A percentile compares a stretch with the other conserved stretches of the same genome.
Evolutionary conservation across 164 flowering plant species (phyloP).

Genomic region (Saururus chinensis): DNA sequence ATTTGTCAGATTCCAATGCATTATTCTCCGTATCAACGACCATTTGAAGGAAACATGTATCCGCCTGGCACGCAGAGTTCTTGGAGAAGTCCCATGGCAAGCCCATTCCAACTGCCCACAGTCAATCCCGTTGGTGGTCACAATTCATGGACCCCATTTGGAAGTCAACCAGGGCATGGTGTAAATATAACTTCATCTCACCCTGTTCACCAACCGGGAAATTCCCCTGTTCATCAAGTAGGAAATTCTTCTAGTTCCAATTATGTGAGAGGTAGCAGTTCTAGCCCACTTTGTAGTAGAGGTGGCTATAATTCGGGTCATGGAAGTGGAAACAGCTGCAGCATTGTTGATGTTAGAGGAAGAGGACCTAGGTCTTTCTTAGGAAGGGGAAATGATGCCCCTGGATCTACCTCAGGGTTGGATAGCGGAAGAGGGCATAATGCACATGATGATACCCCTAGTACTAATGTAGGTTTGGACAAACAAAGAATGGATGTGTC

Average conservation of each 20-base stretch:
- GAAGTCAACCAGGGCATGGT: conserved; percentile 1
- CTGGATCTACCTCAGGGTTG: background rate
- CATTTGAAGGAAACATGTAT: conserved; percentile 8
- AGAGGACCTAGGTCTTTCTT: background rate
- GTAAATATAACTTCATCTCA: background rate
- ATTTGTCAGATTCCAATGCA: conserved; percentile 15
- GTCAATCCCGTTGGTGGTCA: conserved; percentile 12
- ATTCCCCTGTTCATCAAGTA: background rate
- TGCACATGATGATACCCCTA: background rate
- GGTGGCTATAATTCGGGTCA: background rate
- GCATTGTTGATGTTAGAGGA: background rate
- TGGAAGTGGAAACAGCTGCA: background rate
- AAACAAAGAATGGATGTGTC: background rate
- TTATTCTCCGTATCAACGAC: conserved; percentile 14
- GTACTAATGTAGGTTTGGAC: background rate
- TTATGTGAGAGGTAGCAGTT: conserved; percentile 16
- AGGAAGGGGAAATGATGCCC: background rate
- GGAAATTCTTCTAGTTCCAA: background rate
- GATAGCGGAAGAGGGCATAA: background rate
- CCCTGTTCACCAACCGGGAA: background rate
- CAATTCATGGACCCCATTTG: conserved; percentile 10
- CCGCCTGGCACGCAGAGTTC: conserved; percentile 14
- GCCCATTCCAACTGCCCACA: conserved; percentile 7
- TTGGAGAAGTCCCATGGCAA: conserved; percentile 4
- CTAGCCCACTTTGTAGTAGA: conserved; percentile 17